Evolutionary conservation across 2,329 filamentous ascomycete species (phyloP).

Genomic region (Colletotrichum chrysophilum): DNA sequence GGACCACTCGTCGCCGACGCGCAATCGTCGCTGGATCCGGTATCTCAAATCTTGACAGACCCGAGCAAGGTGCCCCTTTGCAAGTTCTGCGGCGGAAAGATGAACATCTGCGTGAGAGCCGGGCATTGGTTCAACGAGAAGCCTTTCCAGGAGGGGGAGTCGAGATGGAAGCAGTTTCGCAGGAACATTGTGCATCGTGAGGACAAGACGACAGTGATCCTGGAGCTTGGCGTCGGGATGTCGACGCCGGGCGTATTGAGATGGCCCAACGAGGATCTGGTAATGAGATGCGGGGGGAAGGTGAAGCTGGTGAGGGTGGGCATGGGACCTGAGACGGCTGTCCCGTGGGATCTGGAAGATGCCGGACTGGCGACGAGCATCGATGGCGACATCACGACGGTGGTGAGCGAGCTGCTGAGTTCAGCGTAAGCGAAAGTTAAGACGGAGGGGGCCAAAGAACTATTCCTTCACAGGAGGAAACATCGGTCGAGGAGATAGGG

Average conservation of each 20-base stretch:
- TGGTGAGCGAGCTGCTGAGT: not conserved
- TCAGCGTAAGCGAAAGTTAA: not conserved
- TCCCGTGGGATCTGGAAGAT: constrained; percentile 19
- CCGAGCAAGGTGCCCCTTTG: constrained; percentile 20
- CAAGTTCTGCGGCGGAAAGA: constrained; percentile 21
- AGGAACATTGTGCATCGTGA: not conserved
- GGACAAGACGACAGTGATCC: constrained; percentile 11
- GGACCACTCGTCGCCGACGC: constrained; percentile 27
- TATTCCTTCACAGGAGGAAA: not conserved
- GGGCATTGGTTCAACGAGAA: constrained; percentile 25
- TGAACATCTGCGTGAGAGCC: constrained; percentile 24
- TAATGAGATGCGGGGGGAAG: constrained; percentile 3
- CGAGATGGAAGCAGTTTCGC: constrained; percentile 18
- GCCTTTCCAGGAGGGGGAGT: constrained; percentile 21
- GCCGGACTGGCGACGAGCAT: constrained; percentile 20
- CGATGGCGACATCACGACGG: constrained; percentile 20
- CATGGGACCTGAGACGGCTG: constrained; percentile 20
- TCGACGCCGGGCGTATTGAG: constrained; percentile 23
- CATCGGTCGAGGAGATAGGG: not conserved
- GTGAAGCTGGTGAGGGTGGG: constrained; percentile 23
- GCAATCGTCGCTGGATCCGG: constrained; percentile 24
- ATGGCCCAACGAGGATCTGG: constrained; percentile 24
- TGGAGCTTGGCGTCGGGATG: constrained; percentile 25
- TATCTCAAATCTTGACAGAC: constrained; percentile 25
- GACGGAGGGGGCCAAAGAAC: not conserved